Evolutionary conservation across 169 alveolate species (phyloP), one percentile per base, ranked within the genome.

Genomic region (Plasmodium coatneyi): DNA sequence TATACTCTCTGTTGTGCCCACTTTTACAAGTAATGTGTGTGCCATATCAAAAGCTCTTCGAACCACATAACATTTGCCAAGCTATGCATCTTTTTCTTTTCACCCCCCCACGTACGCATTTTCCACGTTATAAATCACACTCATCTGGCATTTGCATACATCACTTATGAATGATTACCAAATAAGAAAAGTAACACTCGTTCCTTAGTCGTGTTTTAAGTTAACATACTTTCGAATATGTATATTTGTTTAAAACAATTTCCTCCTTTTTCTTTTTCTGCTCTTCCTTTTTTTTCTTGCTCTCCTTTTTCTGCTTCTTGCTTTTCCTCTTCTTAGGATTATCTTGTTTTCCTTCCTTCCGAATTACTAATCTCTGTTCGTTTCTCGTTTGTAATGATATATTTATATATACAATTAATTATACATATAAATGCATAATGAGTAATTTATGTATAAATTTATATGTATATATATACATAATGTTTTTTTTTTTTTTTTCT

Each of bases 161-260:
- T 66, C 76, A 66, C n/a, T 12, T 22, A 70, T 39, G 71, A 16
- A 54, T 84, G 41, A 52, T 74, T 84, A 84, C 93, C 93, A 84
- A 84, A 84, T 74, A 43, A 66, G 84, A 84, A 54, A 87, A 78
- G 49, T 87, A 56, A 60, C 28, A 76, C 41, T 87, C 46, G 79
- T 36, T 87, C 49, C 93, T 30, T 34, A 78, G 79, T 87, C 56
- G 93, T 70, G 52, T 87, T 87, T 78, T 87, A 87, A 60, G 66
- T 54, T 87, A 87, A 79, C 93, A 87, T 87, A 87, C 80, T 87
- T 87, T 87, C 87, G 80, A 78, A 87, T 80, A 79, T 60, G 71
- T 87, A 78, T 78, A 78, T 30, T 87, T 87, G 89, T 49, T 87
- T 87, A 56, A 78, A 76, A 87, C 89, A 32, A 86, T 52, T 71